These are phyloP conservation scores for Leptosphaerulina australis DNA, from an alignment of 2,329 filamentous ascomycete genomes.

Conservation along the genomic window DNA sequence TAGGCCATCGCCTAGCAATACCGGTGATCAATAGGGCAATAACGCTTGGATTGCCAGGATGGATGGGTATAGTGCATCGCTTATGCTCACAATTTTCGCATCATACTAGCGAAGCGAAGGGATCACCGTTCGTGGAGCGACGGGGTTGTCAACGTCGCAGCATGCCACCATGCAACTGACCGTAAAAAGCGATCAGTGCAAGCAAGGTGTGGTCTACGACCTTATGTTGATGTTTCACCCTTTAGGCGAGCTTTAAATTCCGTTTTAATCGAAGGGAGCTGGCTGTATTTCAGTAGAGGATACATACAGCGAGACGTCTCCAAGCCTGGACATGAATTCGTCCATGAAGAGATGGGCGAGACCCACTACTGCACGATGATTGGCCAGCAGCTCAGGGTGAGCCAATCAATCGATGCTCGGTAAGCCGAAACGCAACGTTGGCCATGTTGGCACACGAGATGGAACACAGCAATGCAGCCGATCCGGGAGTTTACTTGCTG, in stretches of 20 bases:
- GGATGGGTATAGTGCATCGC: neutral
- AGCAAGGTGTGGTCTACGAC: neutral
- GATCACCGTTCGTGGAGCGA: conserved; percentile 4
- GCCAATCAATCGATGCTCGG: conserved; percentile 7
- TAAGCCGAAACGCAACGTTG: conserved; percentile 12
- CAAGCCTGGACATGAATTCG: conserved; percentile 3
- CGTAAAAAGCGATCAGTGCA: conserved; percentile 4
- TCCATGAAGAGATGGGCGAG: neutral
- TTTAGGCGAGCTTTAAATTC: neutral
- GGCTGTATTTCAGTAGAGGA: conserved; percentile 3
- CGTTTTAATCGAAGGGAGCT: neutral
- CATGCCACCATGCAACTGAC: conserved; percentile 13
- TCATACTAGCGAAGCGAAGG: conserved; percentile 11
- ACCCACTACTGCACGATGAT: neutral
- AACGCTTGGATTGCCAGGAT: neutral
- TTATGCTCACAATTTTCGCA: conserved; percentile 18
- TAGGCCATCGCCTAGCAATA: neutral
- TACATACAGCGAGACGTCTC: conserved; percentile 10
- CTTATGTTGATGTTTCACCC: neutral
- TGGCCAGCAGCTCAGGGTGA: neutral
- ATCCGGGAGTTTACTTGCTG: conserved; percentile 2
- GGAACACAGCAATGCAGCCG: conserved; percentile 2
- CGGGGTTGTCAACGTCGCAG: conserved; percentile 2
- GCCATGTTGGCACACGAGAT: conserved; percentile 7
- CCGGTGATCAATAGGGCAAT: neutral